phyloP scores from a whole-genome alignment of 2,329 filamentous ascomycete species.

The Cordyceps tenuipes region DNA sequence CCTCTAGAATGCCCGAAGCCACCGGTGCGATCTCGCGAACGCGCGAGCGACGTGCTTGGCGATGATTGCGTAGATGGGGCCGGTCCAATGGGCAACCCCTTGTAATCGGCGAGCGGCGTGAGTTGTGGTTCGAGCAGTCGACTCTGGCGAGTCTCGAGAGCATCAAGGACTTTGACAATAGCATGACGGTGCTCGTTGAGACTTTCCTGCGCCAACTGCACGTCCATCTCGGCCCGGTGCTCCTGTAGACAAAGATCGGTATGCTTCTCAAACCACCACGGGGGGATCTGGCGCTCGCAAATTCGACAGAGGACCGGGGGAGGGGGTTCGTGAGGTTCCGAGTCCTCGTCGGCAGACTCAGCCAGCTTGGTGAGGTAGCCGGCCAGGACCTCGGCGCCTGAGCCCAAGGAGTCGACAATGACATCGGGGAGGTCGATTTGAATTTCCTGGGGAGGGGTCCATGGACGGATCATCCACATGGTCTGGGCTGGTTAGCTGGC shows the following conservation, averaged over 20 bases:
- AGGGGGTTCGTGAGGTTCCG: slow-evolving; percentile 68
- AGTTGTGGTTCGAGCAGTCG: slow-evolving; percentile 45
- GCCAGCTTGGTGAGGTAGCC: slow-evolving; percentile 86
- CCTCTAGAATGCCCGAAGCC: slow-evolving; percentile 73
- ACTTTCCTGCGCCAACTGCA: slow-evolving; percentile 90
- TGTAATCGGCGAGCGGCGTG: slow-evolving; percentile 67
- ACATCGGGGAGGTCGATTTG: slow-evolving; percentile 88
- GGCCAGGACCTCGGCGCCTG: slow-evolving; percentile 88
- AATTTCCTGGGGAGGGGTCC: slow-evolving; percentile 79
- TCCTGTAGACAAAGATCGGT: slow-evolving; percentile 94
- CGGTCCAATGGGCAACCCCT: slow-evolving; percentile 75
- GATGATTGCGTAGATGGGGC: slow-evolving; percentile 63
- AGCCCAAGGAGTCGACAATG: slow-evolving; percentile 86
- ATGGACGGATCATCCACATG: slow-evolving; percentile 99
- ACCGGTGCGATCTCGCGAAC: slow-evolving; percentile 64
- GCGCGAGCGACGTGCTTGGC: slow-evolving; percentile 61
- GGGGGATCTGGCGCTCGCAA: slow-evolving; percentile 91
- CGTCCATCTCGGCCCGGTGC: slow-evolving; percentile 93
- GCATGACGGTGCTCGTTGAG: slow-evolving; percentile 86
- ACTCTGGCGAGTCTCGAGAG: slow-evolving; percentile 70
- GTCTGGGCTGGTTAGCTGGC: slow-evolving; percentile 48
- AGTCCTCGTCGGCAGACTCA: slow-evolving; percentile 70
- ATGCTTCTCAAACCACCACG: slow-evolving; percentile 99
- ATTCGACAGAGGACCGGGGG: slow-evolving; percentile 92
- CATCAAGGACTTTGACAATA: slow-evolving; percentile 92